A percentile compares a stretch with the other conserved stretches of the same genome.
Evolutionary conservation across 495 filamentous ascomycete species (phyloP).

Genomic region (Xylaria grammica): DNA sequence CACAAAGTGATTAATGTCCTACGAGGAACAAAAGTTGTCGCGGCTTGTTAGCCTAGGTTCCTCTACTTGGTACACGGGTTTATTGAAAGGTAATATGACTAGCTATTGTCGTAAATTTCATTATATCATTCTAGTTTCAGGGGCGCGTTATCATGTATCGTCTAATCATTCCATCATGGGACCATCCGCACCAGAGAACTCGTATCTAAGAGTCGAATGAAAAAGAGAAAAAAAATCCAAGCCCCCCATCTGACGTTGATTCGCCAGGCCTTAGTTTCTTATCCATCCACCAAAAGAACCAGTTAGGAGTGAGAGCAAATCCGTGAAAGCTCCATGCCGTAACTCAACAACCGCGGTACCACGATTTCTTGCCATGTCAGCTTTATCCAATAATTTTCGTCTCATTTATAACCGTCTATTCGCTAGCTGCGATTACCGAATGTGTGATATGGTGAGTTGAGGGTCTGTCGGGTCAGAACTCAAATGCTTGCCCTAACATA

Average conservation of each 20-base stretch:
- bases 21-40: too few relatives aligned
- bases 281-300: neutral
- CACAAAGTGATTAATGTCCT: too few relatives aligned
- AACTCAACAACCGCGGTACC: neutral
- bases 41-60: neutral
- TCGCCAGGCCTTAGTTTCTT: neutral
- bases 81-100: neutral
- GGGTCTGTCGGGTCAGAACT: too few relatives aligned
- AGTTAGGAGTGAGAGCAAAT: too few relatives aligned
- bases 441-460: too few relatives aligned
- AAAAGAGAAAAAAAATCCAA: neutral
- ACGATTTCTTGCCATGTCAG: too few relatives aligned
- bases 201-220: neutral
- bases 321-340: neutral
- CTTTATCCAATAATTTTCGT: neutral
- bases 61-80: too few relatives aligned
- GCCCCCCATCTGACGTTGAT: neutral
- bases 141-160: neutral
- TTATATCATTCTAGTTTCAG: neutral
- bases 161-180: neutral
- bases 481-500: too few relatives aligned
- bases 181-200: neutral
- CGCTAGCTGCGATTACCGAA: neutral
- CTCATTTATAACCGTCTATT: neutral
- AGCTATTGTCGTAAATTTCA: neutral